Percentiles rank a stretch among this genome's conserved stretches.
Conservation (phyloP, 495 filamentous ascomycete genomes). For the Amphirosellinia nigrospora region DNA sequence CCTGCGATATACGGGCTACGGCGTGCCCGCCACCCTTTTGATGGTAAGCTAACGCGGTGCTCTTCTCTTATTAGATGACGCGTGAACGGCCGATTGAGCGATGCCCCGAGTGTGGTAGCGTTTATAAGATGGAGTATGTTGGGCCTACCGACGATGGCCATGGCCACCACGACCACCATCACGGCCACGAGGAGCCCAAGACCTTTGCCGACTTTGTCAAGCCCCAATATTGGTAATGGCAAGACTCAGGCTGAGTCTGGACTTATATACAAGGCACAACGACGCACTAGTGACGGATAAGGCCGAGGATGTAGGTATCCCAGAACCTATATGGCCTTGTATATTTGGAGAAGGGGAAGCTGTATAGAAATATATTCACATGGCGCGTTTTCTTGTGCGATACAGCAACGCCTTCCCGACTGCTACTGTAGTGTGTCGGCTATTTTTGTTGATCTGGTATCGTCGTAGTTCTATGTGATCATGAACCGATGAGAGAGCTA, state of each 20-base stretch:
- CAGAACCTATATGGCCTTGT: constrained; percentile 28
- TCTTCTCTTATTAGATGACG: constrained; percentile 63
- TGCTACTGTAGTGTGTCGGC: neutral
- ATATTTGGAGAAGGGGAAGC: constrained; percentile 32
- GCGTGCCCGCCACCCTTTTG: neutral
- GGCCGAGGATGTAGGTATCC: neutral
- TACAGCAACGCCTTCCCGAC: neutral
- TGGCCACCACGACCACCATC: constrained; percentile 59
- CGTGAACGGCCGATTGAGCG: constrained; percentile 90
- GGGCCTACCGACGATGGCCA: constrained; percentile 76
- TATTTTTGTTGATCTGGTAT: neutral
- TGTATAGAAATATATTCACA: constrained; percentile 36
- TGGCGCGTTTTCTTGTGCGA: constrained; percentile 27
- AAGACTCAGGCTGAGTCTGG: neutral
- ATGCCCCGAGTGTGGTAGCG: constrained; percentile 93
- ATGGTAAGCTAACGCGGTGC: constrained; percentile 25
- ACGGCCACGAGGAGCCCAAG: constrained; percentile 79
- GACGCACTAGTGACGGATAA: constrained; percentile 13
- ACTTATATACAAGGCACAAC: neutral
- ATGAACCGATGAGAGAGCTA: no score
- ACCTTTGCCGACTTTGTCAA: constrained; percentile 92
- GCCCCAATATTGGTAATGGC: constrained; percentile 81
- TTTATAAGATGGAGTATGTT: constrained; percentile 96
- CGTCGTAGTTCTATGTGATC: neutral
- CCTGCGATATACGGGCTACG: neutral